Evolutionary conservation across 352 stramenopile species (phyloP), one percentile per base, ranked within the genome.

Genomic region (Phytophthora brassicae): DNA sequence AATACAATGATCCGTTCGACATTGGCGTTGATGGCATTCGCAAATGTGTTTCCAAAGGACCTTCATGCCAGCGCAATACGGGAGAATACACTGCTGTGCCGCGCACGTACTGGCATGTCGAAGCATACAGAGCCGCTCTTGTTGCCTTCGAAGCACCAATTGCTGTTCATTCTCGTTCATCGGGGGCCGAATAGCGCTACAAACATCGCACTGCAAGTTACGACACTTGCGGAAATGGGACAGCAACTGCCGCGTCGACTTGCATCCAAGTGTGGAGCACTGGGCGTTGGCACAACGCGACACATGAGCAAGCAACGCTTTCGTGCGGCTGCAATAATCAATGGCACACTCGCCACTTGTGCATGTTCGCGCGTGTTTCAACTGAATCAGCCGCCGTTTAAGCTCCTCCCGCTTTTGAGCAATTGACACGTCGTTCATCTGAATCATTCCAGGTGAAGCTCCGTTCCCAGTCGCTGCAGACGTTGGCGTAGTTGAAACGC

Each of bases 31-130:
- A 50, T 95, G 87, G 42, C 89, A 96, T 52, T 95, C 83, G 54
- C 85, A 94, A 61, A 96, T 96, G 53, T 97, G 89, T 50, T 95
- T 96, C 89, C 89, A 97, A 43, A 97, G 46, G 12, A 92, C 66
- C 41, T 95, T 94, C 89, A 97, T 97, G 13, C 83, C 83, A 4
- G 76, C 79, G 50, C 89, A 97, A 55, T 95, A 94, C 9, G 85
- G 81, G 28, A 94, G 75, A 26, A 90, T 79, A 33, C 88, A 95
- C 49, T 85, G 74, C 11, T 79, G 57, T 11, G 70, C 66, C 4
- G 83, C 50, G 35, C 87, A 96, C 11, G 85, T 96, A 60, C 84
- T 94, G 5, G 84, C 87, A 56, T 96, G 87, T 1, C 87, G 87
- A 17, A 96, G 68, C 87, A 96, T 94, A 41, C 85, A 96, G 14